phyloP scores from a whole-genome alignment of 805 yeast species.

The Metschnikowia gruessii region DNA sequence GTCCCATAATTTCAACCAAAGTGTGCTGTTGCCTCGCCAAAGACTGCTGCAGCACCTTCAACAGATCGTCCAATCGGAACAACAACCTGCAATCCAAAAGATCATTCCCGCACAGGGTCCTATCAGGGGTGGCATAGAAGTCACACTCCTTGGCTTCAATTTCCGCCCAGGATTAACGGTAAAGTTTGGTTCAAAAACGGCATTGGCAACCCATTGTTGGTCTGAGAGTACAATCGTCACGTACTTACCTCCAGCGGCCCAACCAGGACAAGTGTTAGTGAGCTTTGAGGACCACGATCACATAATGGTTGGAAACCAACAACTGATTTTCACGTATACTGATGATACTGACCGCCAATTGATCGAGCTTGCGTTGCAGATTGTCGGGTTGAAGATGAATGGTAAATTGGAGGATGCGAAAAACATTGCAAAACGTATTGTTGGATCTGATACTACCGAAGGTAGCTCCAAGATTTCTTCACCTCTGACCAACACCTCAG shows the following conservation, averaged over 20 bases:
- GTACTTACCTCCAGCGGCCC: conserved; percentile 85
- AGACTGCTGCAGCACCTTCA: conserved; percentile 20
- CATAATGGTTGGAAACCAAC: conserved; percentile 33
- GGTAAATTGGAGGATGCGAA: conserved; percentile 94
- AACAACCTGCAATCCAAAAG: conserved; percentile 55
- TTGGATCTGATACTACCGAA: conserved; percentile 52
- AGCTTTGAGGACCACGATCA: conserved; percentile 60
- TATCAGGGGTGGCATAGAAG: conserved; percentile 92
- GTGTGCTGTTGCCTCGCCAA: conserved; percentile 16
- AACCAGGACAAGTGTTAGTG: conserved; percentile 89
- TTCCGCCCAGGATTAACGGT: conserved; percentile 82
- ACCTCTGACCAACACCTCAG: conserved; percentile 13
- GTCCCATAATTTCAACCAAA: conserved; percentile 3
- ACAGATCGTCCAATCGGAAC: conserved; percentile 11
- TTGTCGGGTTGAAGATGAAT: conserved; percentile 95
- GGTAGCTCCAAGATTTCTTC: conserved; percentile 23
- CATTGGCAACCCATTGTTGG: conserved; percentile 93
- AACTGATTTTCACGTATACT: conserved; percentile 79
- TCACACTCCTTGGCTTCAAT: conserved; percentile 82
- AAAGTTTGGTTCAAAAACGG: conserved; percentile 78
- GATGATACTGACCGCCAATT: conserved; percentile 95
- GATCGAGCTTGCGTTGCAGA: conserved; percentile 92
- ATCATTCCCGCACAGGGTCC: conserved; percentile 97
- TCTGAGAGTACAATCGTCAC: conserved; percentile 91
- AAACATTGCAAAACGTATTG: conserved; percentile 87